These are phyloP conservation scores for Pseudogymnoascus sp. DNA, from an alignment of 2,329 filamentous ascomycete genomes.

Conservation along the genomic window DNA sequence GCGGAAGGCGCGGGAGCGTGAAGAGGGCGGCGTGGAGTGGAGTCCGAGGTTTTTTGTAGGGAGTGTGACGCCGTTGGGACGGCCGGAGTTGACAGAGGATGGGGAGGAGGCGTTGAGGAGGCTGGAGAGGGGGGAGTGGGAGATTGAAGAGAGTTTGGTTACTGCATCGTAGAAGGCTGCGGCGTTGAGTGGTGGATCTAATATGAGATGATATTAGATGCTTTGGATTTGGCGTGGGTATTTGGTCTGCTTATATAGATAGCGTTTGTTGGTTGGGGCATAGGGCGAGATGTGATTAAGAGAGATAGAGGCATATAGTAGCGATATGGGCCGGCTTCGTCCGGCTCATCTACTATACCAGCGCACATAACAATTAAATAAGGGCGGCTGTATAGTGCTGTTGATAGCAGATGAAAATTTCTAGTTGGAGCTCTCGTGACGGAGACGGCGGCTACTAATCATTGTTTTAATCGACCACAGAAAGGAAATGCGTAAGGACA, in stretches of 20 bases:
- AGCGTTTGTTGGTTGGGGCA: neutral
- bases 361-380: too few species aligned
- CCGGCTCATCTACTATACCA: neutral
- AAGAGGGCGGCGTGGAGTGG: slow-evolving; percentile 62
- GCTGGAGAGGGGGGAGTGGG: slow-evolving; percentile 39
- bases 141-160: slow-evolving; percentile 23
- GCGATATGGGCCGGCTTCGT: neutral
- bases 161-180: slow-evolving; percentile 14
- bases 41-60: slow-evolving; percentile 79
- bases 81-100: slow-evolving; percentile 54
- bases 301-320: neutral
- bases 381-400: too few species aligned
- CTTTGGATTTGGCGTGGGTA: neutral
- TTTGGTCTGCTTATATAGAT: neutral
- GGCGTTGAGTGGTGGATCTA: neutral
- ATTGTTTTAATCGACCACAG: too few species aligned
- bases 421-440: too few species aligned
- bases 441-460: too few species aligned
- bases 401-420: too few species aligned
- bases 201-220: neutral
- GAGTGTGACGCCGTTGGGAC: slow-evolving; percentile 49
- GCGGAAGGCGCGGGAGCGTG: slow-evolving; percentile 72
- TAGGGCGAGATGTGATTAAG: neutral
- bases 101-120: slow-evolving; percentile 49
- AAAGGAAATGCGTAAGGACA: too few species aligned